Evolutionary conservation across 768 basidiomycete genomes (phyloP), one percentile per base, ranked within the genome.

Genomic region (Calvatia gigantea): DNA sequence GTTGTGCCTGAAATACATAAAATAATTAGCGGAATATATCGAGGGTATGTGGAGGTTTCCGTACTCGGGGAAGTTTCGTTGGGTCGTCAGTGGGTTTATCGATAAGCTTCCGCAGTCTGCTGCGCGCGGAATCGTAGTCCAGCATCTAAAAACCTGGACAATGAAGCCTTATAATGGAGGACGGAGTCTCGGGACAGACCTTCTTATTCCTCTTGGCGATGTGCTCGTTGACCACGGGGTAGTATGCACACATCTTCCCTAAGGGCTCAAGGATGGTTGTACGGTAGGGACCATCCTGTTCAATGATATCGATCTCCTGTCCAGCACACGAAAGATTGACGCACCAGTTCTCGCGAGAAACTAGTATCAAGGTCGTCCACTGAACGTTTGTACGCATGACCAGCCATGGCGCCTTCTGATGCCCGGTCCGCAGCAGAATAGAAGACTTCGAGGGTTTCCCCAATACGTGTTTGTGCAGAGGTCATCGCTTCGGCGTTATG

Each of bases 161-260:
- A 27, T 47, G n/a, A 41, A n/a, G 23, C 32, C 28, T 43, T 5
- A 41, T n/a, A 6, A 35, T 14, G 23, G 25, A 17, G n/a, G 33
- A 25, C n/a, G 14, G 45, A 19, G 4, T 6, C 46, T 38, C 4
- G 38, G 46, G 14, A 23, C 65, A 4, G 38, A 92, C 95, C 84
- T 98, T 99, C 79, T 99, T 96, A 73, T 96, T 91, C 51, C 97
- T 84, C 73, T 99, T 99, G 50, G 82, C 58, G 59, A 99, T 93
- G 54, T 95, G 91, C 56, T 95, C 92, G 67, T 97, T 97, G 69
- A 98, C 85, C 29, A 91, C 74, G 2, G 94, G 92, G 73, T 93
- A 96, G 70, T 97, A 97, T 0, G 91, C 88, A 67, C 91, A 93
- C 86, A 99, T 92, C 75, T 95, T 97, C 2, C 95, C 94, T 3